Percentiles rank a stretch among this genome's conserved stretches.
Conservation (phyloP, 495 filamentous ascomycete genomes). For the Lichina pygmaea region DNA sequence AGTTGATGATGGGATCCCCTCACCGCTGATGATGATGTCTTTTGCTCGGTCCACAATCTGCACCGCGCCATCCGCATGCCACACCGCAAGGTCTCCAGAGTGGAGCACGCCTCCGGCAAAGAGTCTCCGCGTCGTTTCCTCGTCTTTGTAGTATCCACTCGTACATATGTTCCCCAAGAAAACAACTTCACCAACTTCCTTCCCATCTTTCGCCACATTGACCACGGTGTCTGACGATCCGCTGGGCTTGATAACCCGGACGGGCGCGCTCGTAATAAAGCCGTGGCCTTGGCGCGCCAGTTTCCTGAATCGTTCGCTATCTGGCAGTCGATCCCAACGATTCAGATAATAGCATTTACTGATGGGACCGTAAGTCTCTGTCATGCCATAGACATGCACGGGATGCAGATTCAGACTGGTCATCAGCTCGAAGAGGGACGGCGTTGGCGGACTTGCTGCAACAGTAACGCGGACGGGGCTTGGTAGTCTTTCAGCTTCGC, state of each 20-base stretch:
- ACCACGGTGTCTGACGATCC: conserved; percentile 34
- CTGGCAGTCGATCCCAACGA: conserved; percentile 43
- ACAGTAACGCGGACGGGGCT: conserved; percentile 68
- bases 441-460: conserved; percentile 69
- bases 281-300: conserved; percentile 94
- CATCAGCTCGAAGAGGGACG: conserved; percentile 84
- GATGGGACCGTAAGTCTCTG: conserved; percentile 89
- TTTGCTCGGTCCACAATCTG: conserved; percentile 88
- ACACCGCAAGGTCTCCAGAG: conserved; percentile 77
- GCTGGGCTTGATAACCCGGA: conserved; percentile 58
- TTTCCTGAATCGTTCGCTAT: conserved; percentile 45
- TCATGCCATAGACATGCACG: conserved; percentile 86
- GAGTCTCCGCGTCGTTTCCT: conserved; percentile 61
- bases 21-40: conserved; percentile 95
- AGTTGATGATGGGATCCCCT: conserved; percentile 5
- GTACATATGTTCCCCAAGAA: conserved; percentile 81
- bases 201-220: conserved; percentile 57
- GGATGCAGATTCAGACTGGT: conserved; percentile 61
- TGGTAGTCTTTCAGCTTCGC: conserved; percentile 39
- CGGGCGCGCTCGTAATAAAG: conserved; percentile 60
- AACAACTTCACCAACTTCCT: conserved; percentile 83
- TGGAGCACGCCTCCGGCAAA: conserved; percentile 73
- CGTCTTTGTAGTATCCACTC: conserved; percentile 77
- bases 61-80: conserved; percentile 65
- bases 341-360: conserved; percentile 80